A percentile compares a stretch with the other conserved stretches of the same genome.
phyloP scores from a whole-genome alignment of 2,329 filamentous ascomycete genomes.

The Diplodia mutila region DNA sequence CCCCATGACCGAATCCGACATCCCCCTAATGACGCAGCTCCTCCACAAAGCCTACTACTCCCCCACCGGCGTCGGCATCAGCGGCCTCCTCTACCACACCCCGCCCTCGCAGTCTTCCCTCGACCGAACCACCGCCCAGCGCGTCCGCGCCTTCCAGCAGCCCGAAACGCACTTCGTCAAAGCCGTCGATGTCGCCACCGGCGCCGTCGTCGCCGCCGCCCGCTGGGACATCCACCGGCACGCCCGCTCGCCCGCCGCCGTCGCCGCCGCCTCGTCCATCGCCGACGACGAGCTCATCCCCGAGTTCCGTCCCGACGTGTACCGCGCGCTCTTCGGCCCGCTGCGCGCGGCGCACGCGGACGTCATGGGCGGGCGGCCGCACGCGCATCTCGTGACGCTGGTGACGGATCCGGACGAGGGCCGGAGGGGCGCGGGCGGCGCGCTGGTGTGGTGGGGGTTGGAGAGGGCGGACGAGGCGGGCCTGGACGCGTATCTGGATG shows the following conservation, averaged over 20 bases:
- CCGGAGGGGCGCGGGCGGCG: constrained; percentile 38
- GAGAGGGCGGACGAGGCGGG: constrained; percentile 38
- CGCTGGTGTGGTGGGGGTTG: constrained; percentile 39
- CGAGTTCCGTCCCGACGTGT: background rate
- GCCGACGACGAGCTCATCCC: constrained; percentile 11
- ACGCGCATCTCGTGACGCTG: constrained; percentile 35
- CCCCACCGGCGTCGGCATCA: constrained; percentile 5
- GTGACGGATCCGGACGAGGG: constrained; percentile 38
- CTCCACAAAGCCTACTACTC: constrained; percentile 20
- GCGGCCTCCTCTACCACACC: constrained; percentile 10
- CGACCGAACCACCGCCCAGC: background rate
- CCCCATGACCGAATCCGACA: constrained; percentile 4
- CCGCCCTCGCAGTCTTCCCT: background rate
- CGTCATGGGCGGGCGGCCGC: background rate
- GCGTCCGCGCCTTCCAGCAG: background rate
- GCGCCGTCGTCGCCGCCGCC: constrained; percentile 19
- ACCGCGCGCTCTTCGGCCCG: constrained; percentile 5
- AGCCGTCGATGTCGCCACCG: constrained; percentile 13
- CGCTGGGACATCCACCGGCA: constrained; percentile 18
- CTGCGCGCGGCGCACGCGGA: background rate
- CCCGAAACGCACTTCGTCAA: constrained; percentile 25
- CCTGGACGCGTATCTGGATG: constrained; percentile 40
- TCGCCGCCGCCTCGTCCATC: background rate
- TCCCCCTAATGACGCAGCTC: constrained; percentile 12
- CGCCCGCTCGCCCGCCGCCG: background rate